Evolutionary conservation across 495 filamentous ascomycete genomes (phyloP), one percentile per base, ranked within the genome.

Genomic region (Penicillium fimorum): DNA sequence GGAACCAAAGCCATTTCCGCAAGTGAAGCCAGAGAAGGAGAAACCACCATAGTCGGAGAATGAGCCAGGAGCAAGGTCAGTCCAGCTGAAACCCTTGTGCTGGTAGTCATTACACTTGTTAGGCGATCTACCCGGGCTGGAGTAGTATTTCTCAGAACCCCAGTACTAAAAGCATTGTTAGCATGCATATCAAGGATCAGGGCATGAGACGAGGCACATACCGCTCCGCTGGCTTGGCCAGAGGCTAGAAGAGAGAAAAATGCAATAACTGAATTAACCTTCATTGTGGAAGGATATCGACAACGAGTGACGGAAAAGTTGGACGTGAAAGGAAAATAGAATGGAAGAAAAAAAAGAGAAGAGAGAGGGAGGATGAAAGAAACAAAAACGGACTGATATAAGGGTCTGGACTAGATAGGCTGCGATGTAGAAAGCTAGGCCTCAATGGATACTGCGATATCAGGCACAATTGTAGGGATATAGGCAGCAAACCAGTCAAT

Each of bases 71-170:
- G 66, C 57, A 4, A 94, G 81, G 59, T 82, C 81, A 45, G 67
- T 68, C 82, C 87, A 96, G 79, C 87, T 79, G 64, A 88, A 90
- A 37, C 92, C 91, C 18, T 62, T 60, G 24, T 76, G 68, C 71
- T 92, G 87, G 52, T 85, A 62, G 15, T 80, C 67, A 47, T 79
- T 84, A 77, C 91, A 96, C 48, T 85, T 70, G 74, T 95, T 93
- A 75, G 90, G 73, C 64, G 83, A 87, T 77, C 89, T 91, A 47
- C 73, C 73, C 8, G 91, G 90, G 75, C 78, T 87, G 46, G 76
- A 74, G 75, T 85, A 96, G 47, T 79, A 70, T 38, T 78, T 68
- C 50, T 84, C 79, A 55, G 80, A 75, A 64, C 73, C 70, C 82
- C 88, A 92, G 67, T 65, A 70, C 68, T 68, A 55, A 17, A 62